Conservation (phyloP, 2,329 filamentous ascomycete genomes). For the Colletotrichum truncatum region DNA sequence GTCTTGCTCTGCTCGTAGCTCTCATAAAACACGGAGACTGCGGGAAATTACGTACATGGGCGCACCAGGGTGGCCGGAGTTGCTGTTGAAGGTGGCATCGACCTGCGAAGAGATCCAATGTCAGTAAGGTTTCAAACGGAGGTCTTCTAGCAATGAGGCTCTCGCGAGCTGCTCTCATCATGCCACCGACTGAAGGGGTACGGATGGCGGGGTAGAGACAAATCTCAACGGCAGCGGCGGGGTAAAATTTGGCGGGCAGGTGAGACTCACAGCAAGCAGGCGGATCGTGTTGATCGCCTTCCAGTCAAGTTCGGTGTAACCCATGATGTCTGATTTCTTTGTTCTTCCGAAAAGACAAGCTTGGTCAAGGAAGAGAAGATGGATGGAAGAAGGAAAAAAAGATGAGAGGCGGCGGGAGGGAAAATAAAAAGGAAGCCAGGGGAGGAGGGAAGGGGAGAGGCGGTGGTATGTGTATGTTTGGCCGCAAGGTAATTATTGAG, state of each 20-base stretch:
- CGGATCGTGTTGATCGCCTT: slow-evolving; percentile 99
- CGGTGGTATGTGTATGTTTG: slow-evolving; percentile 30
- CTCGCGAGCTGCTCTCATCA: slow-evolving; percentile 4
- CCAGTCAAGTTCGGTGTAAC: slow-evolving; percentile 86
- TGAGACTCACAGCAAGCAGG: slow-evolving; percentile 83
- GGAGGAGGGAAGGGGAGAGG: slow-evolving; percentile 12
- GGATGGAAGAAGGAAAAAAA: slow-evolving; percentile 34
- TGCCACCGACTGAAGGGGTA: slow-evolving; percentile 30
- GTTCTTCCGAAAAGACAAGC: slow-evolving; percentile 30
- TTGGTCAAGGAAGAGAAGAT: slow-evolving; percentile 35
- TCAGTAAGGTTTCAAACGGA: not conserved
- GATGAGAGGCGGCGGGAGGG: slow-evolving; percentile 9
- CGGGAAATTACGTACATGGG: slow-evolving; percentile 75
- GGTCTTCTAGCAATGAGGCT: not conserved
- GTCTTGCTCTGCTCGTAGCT: too few species aligned
- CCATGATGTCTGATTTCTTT: slow-evolving; percentile 71
- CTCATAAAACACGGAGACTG: not conserved
- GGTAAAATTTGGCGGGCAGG: slow-evolving; percentile 39
- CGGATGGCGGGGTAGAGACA: slow-evolving; percentile 44
- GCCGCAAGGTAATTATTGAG: slow-evolving; percentile 30
- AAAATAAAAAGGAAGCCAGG: slow-evolving; percentile 8
- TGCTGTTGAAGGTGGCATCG: slow-evolving; percentile 95
- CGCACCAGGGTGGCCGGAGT: slow-evolving; percentile 98
- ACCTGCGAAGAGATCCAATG: slow-evolving; percentile 71
- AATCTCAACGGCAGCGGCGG: slow-evolving; percentile 40